These are phyloP conservation scores for Cucurbita pepo DNA, from an alignment of 306 rosid genomes.

Conservation along the genomic window DNA sequence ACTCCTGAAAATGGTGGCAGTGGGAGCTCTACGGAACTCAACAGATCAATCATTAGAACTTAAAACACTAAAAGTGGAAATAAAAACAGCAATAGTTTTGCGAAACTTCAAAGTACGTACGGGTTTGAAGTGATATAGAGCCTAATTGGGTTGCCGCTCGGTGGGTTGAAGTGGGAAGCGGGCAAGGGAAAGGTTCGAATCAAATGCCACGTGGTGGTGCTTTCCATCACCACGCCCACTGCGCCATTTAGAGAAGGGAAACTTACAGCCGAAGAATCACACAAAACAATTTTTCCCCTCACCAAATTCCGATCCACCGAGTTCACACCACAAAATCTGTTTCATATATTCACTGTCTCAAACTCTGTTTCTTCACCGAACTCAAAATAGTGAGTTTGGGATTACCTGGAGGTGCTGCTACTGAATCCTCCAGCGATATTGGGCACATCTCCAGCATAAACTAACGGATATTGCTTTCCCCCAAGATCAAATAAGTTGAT, in stretches of 20 bases:
- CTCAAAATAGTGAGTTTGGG: too few species aligned
- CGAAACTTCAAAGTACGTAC: too few species aligned
- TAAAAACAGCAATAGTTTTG: too few species aligned
- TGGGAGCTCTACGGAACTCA: background rate
- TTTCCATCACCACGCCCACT: too few species aligned
- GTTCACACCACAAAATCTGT: background rate
- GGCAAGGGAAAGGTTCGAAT: slow-evolving; percentile 13
- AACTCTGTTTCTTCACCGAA: too few species aligned
- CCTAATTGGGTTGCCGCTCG: background rate
- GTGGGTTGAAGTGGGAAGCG: background rate
- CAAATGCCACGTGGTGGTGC: too few species aligned
- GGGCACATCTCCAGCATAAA: slow-evolving; percentile 30
- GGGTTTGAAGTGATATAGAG: slow-evolving; percentile 8
- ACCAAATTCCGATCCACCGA: slow-evolving; percentile 15
- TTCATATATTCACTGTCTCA: too few species aligned
- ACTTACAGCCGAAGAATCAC: background rate
- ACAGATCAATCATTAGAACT: background rate
- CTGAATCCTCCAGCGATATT: slow-evolving; percentile 1
- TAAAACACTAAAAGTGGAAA: too few species aligned
- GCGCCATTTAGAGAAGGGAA: too few species aligned
- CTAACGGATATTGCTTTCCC: slow-evolving; percentile 14
- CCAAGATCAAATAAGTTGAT: slow-evolving; percentile 25
- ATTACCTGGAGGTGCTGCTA: slow-evolving; percentile 15
- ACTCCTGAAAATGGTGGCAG: slow-evolving; percentile 3
- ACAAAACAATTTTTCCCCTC: slow-evolving; percentile 38